Percentiles rank a stretch among this genome's conserved stretches.
These are phyloP conservation scores for Paracamarosporium sp. DNA, from an alignment of 2,329 filamentous ascomycete species.

Conservation along the genomic window DNA sequence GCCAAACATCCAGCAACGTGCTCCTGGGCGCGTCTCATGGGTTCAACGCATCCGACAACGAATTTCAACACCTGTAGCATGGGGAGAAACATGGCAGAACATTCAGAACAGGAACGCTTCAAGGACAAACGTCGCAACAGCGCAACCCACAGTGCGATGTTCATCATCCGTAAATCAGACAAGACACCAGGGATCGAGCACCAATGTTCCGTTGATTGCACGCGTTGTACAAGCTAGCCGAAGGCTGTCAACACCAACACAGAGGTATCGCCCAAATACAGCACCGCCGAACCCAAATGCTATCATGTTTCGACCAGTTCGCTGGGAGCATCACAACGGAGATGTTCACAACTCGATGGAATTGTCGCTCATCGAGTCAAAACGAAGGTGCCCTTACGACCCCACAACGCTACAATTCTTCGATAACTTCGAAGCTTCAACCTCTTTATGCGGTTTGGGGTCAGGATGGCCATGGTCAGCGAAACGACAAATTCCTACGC, in stretches of 20 bases:
- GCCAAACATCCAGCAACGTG: background rate
- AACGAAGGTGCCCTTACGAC: background rate
- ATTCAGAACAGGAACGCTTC: background rate
- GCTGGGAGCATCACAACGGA: background rate
- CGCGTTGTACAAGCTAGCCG: background rate
- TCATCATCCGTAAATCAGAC: background rate
- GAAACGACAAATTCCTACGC: background rate
- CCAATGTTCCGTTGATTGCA: background rate
- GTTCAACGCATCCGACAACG: constrained; percentile 1
- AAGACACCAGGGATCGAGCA: background rate
- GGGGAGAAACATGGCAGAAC: constrained; percentile 5
- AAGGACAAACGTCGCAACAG: background rate
- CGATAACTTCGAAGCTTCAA: background rate
- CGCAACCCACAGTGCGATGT: background rate
- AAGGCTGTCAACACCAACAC: background rate
- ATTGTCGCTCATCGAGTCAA: background rate
- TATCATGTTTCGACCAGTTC: background rate
- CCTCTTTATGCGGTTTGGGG: background rate
- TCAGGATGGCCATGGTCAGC: background rate
- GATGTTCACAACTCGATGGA: background rate
- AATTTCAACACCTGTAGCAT: constrained; percentile 11
- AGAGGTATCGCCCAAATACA: background rate
- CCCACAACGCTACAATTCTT: background rate
- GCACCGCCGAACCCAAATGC: background rate
- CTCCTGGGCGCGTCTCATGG: constrained; percentile 1